Evolutionary conservation across 1,284 basidiomycete genomes (phyloP), one percentile per base, ranked within the genome.

Genomic region (Athelia psychrophila): DNA sequence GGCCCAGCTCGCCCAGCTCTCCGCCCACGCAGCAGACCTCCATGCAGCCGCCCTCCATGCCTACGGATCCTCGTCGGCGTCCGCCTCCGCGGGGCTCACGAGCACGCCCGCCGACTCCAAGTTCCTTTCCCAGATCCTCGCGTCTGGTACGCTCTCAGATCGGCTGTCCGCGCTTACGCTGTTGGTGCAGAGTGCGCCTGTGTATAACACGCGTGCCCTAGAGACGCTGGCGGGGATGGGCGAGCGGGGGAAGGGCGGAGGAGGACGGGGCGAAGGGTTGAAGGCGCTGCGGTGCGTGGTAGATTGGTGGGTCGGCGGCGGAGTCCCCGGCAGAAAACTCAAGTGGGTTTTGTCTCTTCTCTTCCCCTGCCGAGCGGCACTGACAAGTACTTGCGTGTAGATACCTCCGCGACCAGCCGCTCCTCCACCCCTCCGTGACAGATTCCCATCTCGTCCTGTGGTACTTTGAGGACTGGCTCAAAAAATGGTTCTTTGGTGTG

Each of bases 381-480:
- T 15, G 46, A n/a, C n/a, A n/a, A n/a, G n/a, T n/a, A n/a, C n/a
- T n/a, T n/a, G n/a, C n/a, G n/a, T 46, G 13, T 54, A 94, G 92
- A 64, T 95, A 94, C 68, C 94, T 99, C 68, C 87, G 91, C 19
- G 97, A 99, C 65, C 96, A 98, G 64, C 88, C 91, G 2, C 69
- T 96, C 18, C 62, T 78, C 1, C 85, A 90, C 64, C 79, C 82
- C 0, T 71, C 76, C 2, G 76, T 86, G 15, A 88, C 90, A 0
- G 87, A 96, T 55, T 76, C 83, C 44, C 85, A 93, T 65, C 71
- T 98, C 0, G 64, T 95, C 10, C 57, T 91, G 2, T 99, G 89
- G 86, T 88, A 89, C 56, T 99, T 96, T 66, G 97, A 99, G 67
- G 95, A 99, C 63, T 95, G 93, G 86, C 72, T 98, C 51, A 99